phyloP scores from a whole-genome alignment of 345 rosid genomes.

The Eucalyptus camaldulensis region DNA sequence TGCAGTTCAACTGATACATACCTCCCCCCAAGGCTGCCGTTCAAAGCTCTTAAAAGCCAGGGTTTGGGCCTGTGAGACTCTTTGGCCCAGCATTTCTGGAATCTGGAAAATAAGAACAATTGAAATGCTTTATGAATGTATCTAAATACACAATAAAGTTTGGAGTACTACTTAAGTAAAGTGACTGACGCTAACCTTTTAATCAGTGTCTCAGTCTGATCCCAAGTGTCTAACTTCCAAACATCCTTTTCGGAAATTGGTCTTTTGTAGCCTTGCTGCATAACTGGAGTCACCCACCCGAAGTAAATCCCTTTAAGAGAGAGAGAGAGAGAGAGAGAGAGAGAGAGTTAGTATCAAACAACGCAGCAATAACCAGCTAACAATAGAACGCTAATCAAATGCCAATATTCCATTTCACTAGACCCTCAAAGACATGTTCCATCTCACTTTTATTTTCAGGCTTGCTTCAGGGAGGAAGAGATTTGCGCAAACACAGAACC shows the following conservation, averaged over 20 bases:
- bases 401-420: neutral
- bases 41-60: slow-evolving; percentile 82
- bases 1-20: neutral
- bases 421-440: neutral
- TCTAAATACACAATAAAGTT: neutral
- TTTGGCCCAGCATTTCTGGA: slow-evolving; percentile 63
- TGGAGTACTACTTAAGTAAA: neutral
- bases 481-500: neutral
- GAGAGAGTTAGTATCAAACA: neutral
- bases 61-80: slow-evolving; percentile 62
- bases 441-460: neutral
- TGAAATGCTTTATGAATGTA: neutral
- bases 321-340: neutral
- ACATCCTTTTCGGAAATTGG: slow-evolving; percentile 88
- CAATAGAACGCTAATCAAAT: neutral
- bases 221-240: slow-evolving; percentile 95
- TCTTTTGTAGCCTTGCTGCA: slow-evolving; percentile 76
- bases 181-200: slow-evolving; percentile 27
- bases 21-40: slow-evolving; percentile 81
- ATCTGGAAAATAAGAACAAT: slow-evolving; percentile 27
- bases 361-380: neutral
- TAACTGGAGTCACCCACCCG: slow-evolving; percentile 80
- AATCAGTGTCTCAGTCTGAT: slow-evolving; percentile 69
- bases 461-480: neutral
- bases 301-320: slow-evolving; percentile 44